phyloP scores from a whole-genome alignment of 2,329 filamentous ascomycete genomes.

The Exophiala mesophila region DNA sequence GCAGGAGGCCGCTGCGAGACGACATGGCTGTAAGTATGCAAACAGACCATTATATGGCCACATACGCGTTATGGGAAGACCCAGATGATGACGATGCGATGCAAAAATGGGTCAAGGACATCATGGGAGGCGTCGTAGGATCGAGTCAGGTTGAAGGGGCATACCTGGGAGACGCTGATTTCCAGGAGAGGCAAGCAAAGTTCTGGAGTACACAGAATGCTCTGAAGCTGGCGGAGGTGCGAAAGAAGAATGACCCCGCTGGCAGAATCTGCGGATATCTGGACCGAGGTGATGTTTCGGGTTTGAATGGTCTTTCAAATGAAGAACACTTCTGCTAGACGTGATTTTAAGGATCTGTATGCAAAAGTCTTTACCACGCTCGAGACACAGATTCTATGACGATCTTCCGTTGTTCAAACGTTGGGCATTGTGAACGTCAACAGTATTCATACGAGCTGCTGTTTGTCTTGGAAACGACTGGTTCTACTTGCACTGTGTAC shows the following conservation, averaged over 20 bases:
- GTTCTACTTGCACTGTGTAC: too few relatives aligned
- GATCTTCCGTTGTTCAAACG: too few relatives aligned
- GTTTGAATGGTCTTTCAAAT: conserved; percentile 1
- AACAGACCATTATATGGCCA: conserved; percentile 52
- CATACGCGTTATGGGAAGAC: conserved; percentile 50
- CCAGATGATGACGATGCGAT: conserved; percentile 42
- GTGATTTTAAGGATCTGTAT: too few relatives aligned
- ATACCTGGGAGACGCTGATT: conserved; percentile 54
- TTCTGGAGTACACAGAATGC: conserved; percentile 47
- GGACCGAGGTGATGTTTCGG: conserved; percentile 18
- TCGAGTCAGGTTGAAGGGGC: conserved; percentile 43
- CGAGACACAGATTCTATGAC: too few relatives aligned
- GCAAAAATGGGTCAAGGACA: conserved; percentile 41
- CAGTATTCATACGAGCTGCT: too few relatives aligned
- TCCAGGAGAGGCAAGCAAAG: conserved; percentile 42
- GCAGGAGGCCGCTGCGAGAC: conserved; percentile 38
- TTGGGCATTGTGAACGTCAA: too few relatives aligned
- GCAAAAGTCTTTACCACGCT: too few relatives aligned
- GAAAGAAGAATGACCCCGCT: conserved; percentile 24
- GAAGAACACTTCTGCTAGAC: too few relatives aligned
- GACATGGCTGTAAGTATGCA: conserved; percentile 55
- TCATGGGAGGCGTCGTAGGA: conserved; percentile 39
- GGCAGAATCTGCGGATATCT: conserved; percentile 40
- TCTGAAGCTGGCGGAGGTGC: conserved; percentile 39
- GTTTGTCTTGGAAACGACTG: too few relatives aligned